Evolutionary conservation across 164 flowering plant genomes (phyloP).

Genomic region (Vitis labrusca): DNA sequence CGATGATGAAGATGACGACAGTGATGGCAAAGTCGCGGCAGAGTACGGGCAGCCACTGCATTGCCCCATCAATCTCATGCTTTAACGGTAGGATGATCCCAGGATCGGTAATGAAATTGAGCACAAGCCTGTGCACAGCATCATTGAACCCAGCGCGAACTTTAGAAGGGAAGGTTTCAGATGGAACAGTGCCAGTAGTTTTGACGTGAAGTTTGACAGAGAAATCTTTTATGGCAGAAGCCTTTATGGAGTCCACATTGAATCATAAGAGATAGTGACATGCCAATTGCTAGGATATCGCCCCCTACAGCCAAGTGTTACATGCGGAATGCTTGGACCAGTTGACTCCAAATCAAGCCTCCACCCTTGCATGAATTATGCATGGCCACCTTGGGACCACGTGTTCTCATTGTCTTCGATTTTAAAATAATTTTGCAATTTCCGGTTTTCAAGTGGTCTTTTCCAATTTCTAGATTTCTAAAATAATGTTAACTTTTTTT

Average conservation of each 20-base stretch:
- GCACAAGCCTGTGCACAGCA: conserved; percentile 32
- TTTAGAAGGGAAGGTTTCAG: conserved; percentile 48
- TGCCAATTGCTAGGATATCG: conserved; percentile 47
- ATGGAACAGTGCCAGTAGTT: conserved; percentile 53
- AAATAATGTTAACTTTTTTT: too few relatives aligned
- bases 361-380: too few relatives aligned
- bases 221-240: conserved; percentile 37
- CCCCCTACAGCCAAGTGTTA: conserved; percentile 30
- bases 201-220: conserved; percentile 38
- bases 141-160: conserved; percentile 35
- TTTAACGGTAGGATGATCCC: too few relatives aligned
- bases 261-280: conserved; percentile 39
- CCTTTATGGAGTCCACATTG: conserved; percentile 50
- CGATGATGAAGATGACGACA: too few relatives aligned
- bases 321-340: conserved; percentile 34
- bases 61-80: too few relatives aligned
- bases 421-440: too few relatives aligned
- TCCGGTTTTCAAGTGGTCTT: too few relatives aligned
- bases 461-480: too few relatives aligned
- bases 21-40: too few relatives aligned
- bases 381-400: too few relatives aligned
- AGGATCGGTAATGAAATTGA: conserved; percentile 3
- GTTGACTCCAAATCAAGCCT: conserved; percentile 27
- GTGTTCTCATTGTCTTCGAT: too few relatives aligned
- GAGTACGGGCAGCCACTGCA: too few relatives aligned